Conservation (phyloP, 2,329 filamentous ascomycete species). For the Colletotrichum scovillei region DNA sequence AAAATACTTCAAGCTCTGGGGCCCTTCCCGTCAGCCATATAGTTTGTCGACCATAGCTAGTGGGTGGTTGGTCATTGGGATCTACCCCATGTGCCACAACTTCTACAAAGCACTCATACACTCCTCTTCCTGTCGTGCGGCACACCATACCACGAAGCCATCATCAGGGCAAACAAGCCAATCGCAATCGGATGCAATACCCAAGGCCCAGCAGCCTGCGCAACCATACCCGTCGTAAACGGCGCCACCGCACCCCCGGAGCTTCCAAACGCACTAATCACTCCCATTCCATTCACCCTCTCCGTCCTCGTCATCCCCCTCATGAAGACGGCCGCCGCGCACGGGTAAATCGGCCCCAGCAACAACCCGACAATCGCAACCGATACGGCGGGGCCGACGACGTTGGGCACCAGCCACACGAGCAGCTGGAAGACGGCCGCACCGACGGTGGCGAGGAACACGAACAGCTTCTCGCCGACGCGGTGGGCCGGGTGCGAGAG, state of each 20-base stretch:
- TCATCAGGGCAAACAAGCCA: slow-evolving; percentile 72
- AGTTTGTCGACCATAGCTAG: too few species aligned
- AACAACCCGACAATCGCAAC: slow-evolving; percentile 79
- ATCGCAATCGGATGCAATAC: slow-evolving; percentile 77
- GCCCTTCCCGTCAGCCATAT: too few species aligned
- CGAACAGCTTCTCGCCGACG: slow-evolving; percentile 77
- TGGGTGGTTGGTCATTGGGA: too few species aligned
- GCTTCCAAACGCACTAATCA: slow-evolving; percentile 77
- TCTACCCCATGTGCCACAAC: neutral
- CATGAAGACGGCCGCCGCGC: slow-evolving; percentile 73
- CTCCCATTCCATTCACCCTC: slow-evolving; percentile 72
- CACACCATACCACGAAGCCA: slow-evolving; percentile 71
- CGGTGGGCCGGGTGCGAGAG: slow-evolving; percentile 74
- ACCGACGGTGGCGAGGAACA: slow-evolving; percentile 70
- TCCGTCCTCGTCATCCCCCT: slow-evolving; percentile 68
- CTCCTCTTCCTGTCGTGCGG: slow-evolving; percentile 69
- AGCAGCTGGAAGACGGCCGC: slow-evolving; percentile 78
- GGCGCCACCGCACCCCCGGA: slow-evolving; percentile 76
- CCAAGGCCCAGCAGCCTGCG: slow-evolving; percentile 71
- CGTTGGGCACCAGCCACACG: slow-evolving; percentile 81
- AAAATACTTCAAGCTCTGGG: too few species aligned
- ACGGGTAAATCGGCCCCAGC: slow-evolving; percentile 84
- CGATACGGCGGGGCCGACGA: slow-evolving; percentile 76
- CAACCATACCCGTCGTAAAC: slow-evolving; percentile 73
- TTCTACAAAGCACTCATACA: slow-evolving; percentile 56